Base-by-base conservation (phyloP, 495 filamentous ascomycete species). In the Pyrenula aspistea region DNA sequence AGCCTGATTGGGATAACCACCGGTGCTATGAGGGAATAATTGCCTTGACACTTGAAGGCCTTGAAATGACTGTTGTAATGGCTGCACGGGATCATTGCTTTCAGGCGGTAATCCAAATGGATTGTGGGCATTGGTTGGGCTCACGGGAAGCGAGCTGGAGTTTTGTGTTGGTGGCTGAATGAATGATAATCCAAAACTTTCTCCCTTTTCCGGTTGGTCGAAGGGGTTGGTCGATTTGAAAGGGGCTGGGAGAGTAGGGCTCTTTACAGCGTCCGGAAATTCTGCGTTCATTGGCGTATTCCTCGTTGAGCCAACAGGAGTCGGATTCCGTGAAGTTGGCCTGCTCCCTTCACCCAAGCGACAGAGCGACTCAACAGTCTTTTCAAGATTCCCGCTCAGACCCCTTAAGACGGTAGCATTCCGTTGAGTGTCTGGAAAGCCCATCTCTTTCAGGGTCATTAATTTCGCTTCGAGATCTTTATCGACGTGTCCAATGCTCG, bases 21-120 rank as follows among this genome's bases (percentile, higher is more conserved):
- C 91, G 4, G 89, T 94, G 22, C 85, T 84, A 68, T 95, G 82
- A 0, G 89, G 89, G 64, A 92, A 93, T 25, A 95, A 74, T 15
- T 85, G 82, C 60, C 80, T 80, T 1, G 83, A 78, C 19, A 92
- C 69, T n/a, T 84, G 80, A 63, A 92, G 73, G 57, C 79, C 81
- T 66, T 89, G 85, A 64, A 92, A 84, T 2, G 87, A 83, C 55
- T 80, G 75, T 56, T 86, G 82, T 21, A 89, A 61, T 23, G 80
- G 75, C 57, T 83, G 83, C 12, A 80, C 76, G 24, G 83, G 76
- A 58, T 77, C 70, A 3, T 77, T 74, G 56, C 74, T 76, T 20
- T 75, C 68, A 15, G 74, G 20, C 42, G 73, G 65, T 49, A 67
- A 68, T 52, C 88, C 85, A 62, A 89, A 91, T 11, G 88, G 88